phyloP scores from a whole-genome alignment of 331 rosid genomes.

The Telfairia occidentalis region DNA sequence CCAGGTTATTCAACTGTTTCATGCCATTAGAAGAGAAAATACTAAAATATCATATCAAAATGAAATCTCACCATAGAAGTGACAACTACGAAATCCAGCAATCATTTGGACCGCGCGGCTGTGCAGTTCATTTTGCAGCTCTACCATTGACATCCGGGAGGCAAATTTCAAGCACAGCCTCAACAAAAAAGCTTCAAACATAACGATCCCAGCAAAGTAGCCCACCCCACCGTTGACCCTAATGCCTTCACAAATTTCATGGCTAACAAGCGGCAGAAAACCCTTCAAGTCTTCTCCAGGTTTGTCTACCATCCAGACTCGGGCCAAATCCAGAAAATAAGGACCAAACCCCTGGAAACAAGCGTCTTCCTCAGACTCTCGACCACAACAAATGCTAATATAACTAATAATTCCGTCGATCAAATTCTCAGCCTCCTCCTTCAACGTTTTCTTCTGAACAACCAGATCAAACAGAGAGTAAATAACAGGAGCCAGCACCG shows the following conservation, averaged over 20 bases:
- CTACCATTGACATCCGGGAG: conserved; percentile 21
- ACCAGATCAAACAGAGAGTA: conserved; percentile 24
- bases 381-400: conserved; percentile 41
- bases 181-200: conserved; percentile 52
- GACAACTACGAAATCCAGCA: conserved; percentile 36
- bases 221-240: conserved; percentile 30
- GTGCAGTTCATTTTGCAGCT: conserved; percentile 37
- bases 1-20: neutral
- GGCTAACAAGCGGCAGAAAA: conserved; percentile 47
- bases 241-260: conserved; percentile 23
- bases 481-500: conserved; percentile 45
- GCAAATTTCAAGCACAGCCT: conserved; percentile 38
- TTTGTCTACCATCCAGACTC: conserved; percentile 48
- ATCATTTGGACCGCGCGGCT: conserved; percentile 38
- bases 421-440: conserved; percentile 27
- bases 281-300: conserved; percentile 26
- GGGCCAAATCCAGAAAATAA: conserved; percentile 31
- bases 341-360: conserved; percentile 20
- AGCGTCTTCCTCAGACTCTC: conserved; percentile 13
- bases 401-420: conserved; percentile 43
- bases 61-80: conserved; percentile 48
- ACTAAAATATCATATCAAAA: neutral
- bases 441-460: conserved; percentile 6
- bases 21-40: neutral
- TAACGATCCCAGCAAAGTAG: conserved; percentile 50